Evolutionary conservation across 73 alveolate genomes (phyloP).

Genomic region (Effrenium voratum): DNA sequence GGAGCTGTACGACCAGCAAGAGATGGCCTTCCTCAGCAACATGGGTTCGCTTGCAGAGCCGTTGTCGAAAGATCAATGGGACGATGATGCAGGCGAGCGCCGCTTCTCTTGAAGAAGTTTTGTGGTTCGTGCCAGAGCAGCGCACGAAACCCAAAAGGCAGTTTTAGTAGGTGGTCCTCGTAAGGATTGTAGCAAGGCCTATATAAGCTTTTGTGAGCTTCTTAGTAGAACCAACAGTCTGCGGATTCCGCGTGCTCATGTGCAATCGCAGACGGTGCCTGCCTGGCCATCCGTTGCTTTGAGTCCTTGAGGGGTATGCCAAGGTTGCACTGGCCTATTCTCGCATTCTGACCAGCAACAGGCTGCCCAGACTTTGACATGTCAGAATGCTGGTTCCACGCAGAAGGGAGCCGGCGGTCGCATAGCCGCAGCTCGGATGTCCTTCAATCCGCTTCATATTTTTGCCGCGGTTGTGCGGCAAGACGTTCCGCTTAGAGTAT

Average conservation of each 20-base stretch:
- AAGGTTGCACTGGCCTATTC: slow-evolving; percentile 84
- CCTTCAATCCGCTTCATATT: too few relatives aligned
- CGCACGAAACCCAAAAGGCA: too few relatives aligned
- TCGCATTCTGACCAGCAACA: slow-evolving; percentile 88
- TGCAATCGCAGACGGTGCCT: too few relatives aligned
- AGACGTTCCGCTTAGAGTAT: too few relatives aligned
- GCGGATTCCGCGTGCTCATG: too few relatives aligned
- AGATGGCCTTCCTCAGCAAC: slow-evolving; percentile 61
- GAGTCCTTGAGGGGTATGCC: background rate
- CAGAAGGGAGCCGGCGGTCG: slow-evolving; percentile 90
- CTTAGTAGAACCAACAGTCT: too few relatives aligned
- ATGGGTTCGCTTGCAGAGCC: slow-evolving; percentile 85
- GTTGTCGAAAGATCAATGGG: slow-evolving; percentile 68
- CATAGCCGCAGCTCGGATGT: slow-evolving; percentile 40
- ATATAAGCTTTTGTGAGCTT: too few relatives aligned
- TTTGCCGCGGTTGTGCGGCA: too few relatives aligned
- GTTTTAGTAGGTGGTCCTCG: too few relatives aligned
- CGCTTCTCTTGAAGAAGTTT: background rate
- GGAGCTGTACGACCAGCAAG: slow-evolving; percentile 22
- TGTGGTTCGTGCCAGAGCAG: background rate
- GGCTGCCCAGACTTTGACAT: slow-evolving; percentile 84
- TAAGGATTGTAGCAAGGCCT: too few relatives aligned
- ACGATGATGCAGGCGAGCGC: slow-evolving; percentile 66
- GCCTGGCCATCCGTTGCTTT: too few relatives aligned
- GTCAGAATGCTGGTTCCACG: slow-evolving; percentile 51